A percentile compares a stretch with the other conserved stretches of the same genome.
Evolutionary conservation across 805 yeast genomes (phyloP).

Genomic region (Starmerella asiatica): DNA sequence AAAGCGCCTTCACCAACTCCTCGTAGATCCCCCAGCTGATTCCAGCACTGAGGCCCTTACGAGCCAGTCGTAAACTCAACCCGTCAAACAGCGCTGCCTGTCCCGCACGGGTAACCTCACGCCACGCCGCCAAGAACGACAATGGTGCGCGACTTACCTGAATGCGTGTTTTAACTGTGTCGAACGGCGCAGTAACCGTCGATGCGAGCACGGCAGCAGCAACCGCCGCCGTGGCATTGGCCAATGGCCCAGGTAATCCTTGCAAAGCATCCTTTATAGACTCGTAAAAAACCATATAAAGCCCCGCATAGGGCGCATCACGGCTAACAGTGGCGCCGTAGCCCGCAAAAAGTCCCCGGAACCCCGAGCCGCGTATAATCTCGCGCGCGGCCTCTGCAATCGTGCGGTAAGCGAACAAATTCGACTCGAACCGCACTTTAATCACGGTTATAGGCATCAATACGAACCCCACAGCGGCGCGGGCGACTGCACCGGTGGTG

Average conservation of each 20-base stretch:
- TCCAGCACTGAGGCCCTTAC: constrained; percentile 87
- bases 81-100: constrained; percentile 54
- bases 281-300: constrained; percentile 78
- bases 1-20: constrained; percentile 47
- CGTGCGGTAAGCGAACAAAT: constrained; percentile 54
- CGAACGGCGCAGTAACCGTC: constrained; percentile 84
- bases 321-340: constrained; percentile 74
- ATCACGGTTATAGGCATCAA: constrained; percentile 93
- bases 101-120: constrained; percentile 3
- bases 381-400: constrained; percentile 45
- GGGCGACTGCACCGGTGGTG: constrained; percentile 58
- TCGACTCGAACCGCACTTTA: constrained; percentile 81
- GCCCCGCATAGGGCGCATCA: constrained; percentile 94
- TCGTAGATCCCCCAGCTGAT: constrained; percentile 97
- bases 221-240: constrained; percentile 67
- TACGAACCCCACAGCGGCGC: constrained; percentile 69
- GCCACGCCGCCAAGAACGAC: constrained; percentile 4
- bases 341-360: constrained; percentile 68
- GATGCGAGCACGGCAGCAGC: constrained; percentile 70
- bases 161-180: constrained; percentile 81
- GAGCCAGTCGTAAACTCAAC: constrained; percentile 56
- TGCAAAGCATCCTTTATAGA: constrained; percentile 50
- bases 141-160: constrained; percentile 37
- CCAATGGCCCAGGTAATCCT: constrained; percentile 26
- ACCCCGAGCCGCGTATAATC: constrained; percentile 39